Conservation (phyloP, 2,329 filamentous ascomycete species). For the Colletotrichum lindemuthianum region DNA sequence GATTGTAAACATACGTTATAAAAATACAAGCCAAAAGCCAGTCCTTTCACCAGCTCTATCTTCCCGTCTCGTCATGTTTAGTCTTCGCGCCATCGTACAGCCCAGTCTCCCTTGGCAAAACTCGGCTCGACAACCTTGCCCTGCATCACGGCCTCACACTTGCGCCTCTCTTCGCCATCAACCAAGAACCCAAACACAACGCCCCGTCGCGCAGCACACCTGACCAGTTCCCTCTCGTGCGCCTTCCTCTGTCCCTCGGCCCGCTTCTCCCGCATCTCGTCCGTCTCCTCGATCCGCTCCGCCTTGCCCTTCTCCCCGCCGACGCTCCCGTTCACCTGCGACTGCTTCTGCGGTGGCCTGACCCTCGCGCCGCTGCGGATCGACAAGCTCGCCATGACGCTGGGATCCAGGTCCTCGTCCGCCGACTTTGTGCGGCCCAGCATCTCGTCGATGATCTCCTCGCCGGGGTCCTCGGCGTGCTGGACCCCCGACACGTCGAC, state of each 20-base stretch:
- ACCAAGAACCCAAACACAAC: conserved; percentile 63
- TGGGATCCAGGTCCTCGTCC: conserved; percentile 53
- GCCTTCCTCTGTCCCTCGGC: conserved; percentile 55
- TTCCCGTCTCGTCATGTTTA: not conserved
- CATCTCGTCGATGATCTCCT: conserved; percentile 28
- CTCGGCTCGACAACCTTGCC: conserved; percentile 67
- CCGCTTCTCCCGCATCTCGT: conserved; percentile 60
- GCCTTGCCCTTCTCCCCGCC: conserved; percentile 65
- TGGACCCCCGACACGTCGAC: conserved; percentile 43
- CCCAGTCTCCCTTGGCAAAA: conserved; percentile 71
- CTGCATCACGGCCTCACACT: conserved; percentile 69
- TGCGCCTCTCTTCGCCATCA: conserved; percentile 44
- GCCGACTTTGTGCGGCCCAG: conserved; percentile 38
- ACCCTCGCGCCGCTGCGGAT: conserved; percentile 50
- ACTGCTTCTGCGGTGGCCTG: conserved; percentile 49
- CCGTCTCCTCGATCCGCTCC: conserved; percentile 62
- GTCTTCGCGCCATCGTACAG: conserved; percentile 63
- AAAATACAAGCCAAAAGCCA: conserved; percentile 6
- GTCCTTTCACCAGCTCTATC: not conserved
- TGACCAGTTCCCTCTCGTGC: conserved; percentile 66
- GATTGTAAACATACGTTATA: not conserved
- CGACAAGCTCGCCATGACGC: conserved; percentile 45
- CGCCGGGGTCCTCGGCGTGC: conserved; percentile 37
- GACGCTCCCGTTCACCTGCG: conserved; percentile 65
- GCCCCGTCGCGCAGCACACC: conserved; percentile 69